Evolutionary conservation across 1,284 basidiomycete genomes (phyloP), one percentile per base, ranked within the genome.

Genomic region (Ustilago crameri): DNA sequence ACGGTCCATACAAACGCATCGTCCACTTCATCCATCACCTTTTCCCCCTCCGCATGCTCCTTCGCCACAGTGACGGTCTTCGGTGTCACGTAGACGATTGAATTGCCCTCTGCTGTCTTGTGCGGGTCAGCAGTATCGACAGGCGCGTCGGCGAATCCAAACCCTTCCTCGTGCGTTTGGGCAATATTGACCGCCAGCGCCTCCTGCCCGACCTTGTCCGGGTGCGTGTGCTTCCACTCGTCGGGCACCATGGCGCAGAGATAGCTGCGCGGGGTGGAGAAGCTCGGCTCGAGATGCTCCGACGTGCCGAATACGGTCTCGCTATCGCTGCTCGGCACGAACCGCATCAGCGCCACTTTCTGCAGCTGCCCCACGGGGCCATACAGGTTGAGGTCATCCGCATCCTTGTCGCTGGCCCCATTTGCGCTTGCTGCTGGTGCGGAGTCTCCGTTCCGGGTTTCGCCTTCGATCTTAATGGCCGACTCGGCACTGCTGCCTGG

Each of bases 1-100:
- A 97, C 93, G 9, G 93, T 93, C 94, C 94, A 97, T 79, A 92
- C 93, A 61, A 95, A 87, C 85, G 92, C 93, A 81, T 97, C 94
- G 79, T 95, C 93, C 14, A 96, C 92, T 83, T 93, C 91, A 77
- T 94, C 93, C 22, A 88, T 89, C 50, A 90, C 87, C 27, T 73
- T 73, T 9, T 88, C 84, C 47, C 87, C 88, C 41, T 88, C 86
- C 17, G 90, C 89, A 69, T 92, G 90, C 49, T 73, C 74, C 81
- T 91, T 90, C 54, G 89, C 83, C 78, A 92, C 90, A 60, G 91
- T 90, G 35, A 88, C 87, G 17, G 90, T 86, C 46, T 90, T 88
- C 49, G 91, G 90, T 7, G 89, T 86, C 81, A 90, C 89, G 84
- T 91, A 93, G 43, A 91, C 86, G 32, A 93, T 84, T 22, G 91